Conservation (phyloP, 1,284 basidiomycete genomes). For the Schizophyllum amplum region DNA sequence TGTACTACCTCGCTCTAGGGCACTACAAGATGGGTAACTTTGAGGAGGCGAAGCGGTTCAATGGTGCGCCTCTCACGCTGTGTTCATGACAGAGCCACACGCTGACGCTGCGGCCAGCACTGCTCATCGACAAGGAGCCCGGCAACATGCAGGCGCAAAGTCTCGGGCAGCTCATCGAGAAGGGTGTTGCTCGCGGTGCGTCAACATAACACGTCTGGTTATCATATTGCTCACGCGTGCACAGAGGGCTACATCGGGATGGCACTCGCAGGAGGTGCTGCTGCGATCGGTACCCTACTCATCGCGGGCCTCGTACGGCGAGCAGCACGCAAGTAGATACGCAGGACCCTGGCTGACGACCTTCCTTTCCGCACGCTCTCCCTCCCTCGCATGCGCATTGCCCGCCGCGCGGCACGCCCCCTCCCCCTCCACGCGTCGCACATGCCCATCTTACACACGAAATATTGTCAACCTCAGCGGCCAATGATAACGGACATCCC, state of each 20-base stretch:
- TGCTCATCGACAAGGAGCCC: constrained; percentile 91
- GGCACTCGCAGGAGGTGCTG: constrained; percentile 87
- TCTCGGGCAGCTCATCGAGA: constrained; percentile 79
- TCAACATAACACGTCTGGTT: constrained; percentile 9
- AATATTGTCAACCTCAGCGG: too few relatives aligned
- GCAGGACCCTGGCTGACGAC: constrained; percentile 12
- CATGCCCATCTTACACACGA: too few relatives aligned
- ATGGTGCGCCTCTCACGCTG: constrained; percentile 49
- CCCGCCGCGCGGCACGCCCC: too few relatives aligned
- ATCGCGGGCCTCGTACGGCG: constrained; percentile 82
- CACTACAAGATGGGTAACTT: constrained; percentile 98
- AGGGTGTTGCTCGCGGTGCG: constrained; percentile 78
- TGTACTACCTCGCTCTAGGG: constrained; percentile 95
- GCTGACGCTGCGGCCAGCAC: constrained; percentile 38
- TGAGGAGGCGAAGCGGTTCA: constrained; percentile 89
- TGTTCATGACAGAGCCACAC: background rate
- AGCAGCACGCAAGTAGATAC: constrained; percentile 60
- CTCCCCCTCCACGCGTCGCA: too few relatives aligned
- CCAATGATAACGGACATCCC: too few relatives aligned
- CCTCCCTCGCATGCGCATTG: background rate
- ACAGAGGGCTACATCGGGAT: constrained; percentile 91
- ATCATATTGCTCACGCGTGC: background rate
- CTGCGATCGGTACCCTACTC: constrained; percentile 78
- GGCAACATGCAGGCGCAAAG: constrained; percentile 91
- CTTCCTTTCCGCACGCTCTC: constrained; percentile 6